A percentile compares a stretch with the other conserved stretches of the same genome.
Conservation (phyloP, 805 yeast species). For the Wickerhamiella nectarea region DNA sequence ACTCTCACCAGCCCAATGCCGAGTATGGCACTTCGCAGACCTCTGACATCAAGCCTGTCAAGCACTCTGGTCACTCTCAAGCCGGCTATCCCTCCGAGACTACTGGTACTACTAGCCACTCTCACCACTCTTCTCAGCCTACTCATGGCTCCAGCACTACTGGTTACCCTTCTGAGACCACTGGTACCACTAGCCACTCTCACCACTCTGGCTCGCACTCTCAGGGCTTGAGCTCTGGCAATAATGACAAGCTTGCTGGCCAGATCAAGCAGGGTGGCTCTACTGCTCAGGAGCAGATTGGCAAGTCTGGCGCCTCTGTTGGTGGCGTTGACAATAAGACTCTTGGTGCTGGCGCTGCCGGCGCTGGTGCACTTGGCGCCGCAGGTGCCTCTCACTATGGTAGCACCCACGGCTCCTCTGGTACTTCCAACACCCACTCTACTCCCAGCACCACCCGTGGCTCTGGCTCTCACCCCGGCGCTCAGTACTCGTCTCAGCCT, state of each 20-base stretch:
- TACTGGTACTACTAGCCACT: neutral
- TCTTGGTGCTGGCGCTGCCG: neutral
- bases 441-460: too few relatives aligned
- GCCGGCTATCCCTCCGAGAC: too few relatives aligned
- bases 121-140: slow-evolving; percentile 3
- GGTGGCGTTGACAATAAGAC: neutral
- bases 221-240: neutral
- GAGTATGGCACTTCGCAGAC: too few relatives aligned
- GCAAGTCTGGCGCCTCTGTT: slow-evolving; percentile 1
- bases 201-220: neutral
- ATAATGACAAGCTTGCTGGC: neutral
- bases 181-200: neutral
- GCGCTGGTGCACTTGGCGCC: neutral
- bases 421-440: neutral
- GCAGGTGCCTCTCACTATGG: neutral
- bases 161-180: neutral
- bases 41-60: too few relatives aligned
- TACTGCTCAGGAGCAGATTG: slow-evolving; percentile 1
- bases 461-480: neutral
- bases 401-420: neutral
- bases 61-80: too few relatives aligned
- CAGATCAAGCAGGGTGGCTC: slow-evolving; percentile 4
- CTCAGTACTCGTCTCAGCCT: neutral
- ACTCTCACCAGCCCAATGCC: too few relatives aligned
- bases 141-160: slow-evolving; percentile 11